Conservation (phyloP, 2,329 filamentous ascomycete species). For the Claviceps sp. region DNA sequence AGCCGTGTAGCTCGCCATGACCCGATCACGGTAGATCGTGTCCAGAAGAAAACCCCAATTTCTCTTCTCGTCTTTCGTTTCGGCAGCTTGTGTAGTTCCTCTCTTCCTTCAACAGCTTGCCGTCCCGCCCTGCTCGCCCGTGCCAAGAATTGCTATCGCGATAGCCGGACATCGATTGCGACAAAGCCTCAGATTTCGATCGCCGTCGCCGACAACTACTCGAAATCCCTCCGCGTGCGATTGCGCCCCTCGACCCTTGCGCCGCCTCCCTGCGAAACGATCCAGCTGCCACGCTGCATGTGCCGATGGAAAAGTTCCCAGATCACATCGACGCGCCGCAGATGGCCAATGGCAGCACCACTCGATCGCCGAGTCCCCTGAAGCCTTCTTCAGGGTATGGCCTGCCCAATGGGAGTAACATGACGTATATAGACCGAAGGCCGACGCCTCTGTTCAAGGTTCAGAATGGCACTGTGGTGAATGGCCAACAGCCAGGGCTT, state of each 20-base stretch:
- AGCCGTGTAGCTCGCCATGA: conserved; percentile 1
- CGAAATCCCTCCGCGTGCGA: not conserved
- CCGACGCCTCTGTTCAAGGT: not conserved
- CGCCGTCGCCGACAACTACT: not conserved
- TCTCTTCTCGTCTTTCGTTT: not conserved
- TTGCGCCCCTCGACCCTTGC: not conserved
- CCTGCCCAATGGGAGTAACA: conserved; percentile 14
- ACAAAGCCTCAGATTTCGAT: not conserved
- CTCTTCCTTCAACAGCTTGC: not conserved
- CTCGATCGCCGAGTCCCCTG: conserved; percentile 15
- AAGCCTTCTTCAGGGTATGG: conserved; percentile 14
- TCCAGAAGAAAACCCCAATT: not conserved
- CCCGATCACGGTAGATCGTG: not conserved
- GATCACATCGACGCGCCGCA: conserved; percentile 34
- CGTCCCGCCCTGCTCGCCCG: not conserved
- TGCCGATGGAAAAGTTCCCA: conserved; percentile 42
- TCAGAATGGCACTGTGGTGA: conserved; percentile 1
- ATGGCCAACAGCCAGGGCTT: conserved; percentile 1
- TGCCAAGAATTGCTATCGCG: not conserved
- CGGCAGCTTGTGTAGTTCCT: not conserved
- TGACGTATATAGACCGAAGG: conserved; percentile 12
- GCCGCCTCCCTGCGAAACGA: not conserved
- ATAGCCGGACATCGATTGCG: not conserved
- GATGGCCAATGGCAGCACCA: conserved; percentile 14
- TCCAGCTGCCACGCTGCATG: not conserved